A percentile compares a stretch with the other conserved stretches of the same genome.
Conservation (phyloP, 148 eudicot species). For the Euryodendron excelsum region DNA sequence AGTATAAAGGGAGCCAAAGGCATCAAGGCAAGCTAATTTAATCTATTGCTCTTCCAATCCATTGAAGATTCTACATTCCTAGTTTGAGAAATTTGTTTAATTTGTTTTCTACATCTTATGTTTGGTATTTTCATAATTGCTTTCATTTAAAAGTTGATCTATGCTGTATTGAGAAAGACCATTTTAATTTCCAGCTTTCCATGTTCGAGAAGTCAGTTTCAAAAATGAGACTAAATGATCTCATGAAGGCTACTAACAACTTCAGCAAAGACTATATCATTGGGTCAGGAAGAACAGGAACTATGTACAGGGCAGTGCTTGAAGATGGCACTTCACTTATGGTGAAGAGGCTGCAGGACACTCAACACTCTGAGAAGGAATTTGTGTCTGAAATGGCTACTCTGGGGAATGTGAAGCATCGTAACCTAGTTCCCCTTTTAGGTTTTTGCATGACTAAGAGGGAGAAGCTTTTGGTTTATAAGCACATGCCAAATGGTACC, state of each 20-base stretch:
- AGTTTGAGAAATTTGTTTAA: background rate
- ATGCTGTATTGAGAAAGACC: background rate
- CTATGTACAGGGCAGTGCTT: constrained; percentile 40
- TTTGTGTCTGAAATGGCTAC: too few species aligned
- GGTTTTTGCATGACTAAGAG: too few species aligned
- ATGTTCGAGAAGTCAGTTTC: constrained; percentile 40
- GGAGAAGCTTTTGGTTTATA: too few species aligned
- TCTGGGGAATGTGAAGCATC: too few species aligned
- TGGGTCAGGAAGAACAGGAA: constrained; percentile 44
- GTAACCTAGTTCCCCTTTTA: too few species aligned
- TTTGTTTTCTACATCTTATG: background rate
- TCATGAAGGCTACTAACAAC: constrained; percentile 51
- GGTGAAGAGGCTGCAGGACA: constrained; percentile 43
- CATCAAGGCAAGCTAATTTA: constrained; percentile 31
- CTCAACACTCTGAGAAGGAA: too few species aligned
- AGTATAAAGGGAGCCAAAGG: constrained; percentile 39
- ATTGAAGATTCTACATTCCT: background rate
- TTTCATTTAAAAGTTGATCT: background rate
- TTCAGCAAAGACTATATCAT: constrained; percentile 44
- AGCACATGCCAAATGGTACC: too few species aligned
- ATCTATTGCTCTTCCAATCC: background rate
- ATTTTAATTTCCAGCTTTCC: constrained; percentile 32
- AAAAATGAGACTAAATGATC: constrained; percentile 49
- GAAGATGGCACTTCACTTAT: constrained; percentile 40
- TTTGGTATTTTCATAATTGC: background rate